phyloP scores from a whole-genome alignment of 2,329 filamentous ascomycete species.

The Xylaria sp. region DNA sequence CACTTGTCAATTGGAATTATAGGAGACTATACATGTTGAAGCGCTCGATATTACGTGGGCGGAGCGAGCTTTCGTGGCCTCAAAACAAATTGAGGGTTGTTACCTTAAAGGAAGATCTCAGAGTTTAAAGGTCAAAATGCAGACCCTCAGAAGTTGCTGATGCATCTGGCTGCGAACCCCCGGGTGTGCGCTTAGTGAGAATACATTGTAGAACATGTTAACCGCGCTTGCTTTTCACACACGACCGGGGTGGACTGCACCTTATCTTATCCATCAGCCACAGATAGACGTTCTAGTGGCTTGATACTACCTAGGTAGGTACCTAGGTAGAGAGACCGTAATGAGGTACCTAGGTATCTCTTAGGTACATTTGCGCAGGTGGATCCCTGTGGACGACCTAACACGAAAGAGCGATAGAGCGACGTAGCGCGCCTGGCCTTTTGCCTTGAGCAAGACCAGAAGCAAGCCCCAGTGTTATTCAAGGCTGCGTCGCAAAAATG shows the following conservation, averaged over 20 bases:
- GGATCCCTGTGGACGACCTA: background rate
- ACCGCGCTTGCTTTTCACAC: background rate
- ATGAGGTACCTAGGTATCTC: too few species aligned
- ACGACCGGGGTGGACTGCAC: background rate
- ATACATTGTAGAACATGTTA: background rate
- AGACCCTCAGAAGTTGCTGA: conserved; percentile 18
- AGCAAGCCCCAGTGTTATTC: conserved; percentile 7
- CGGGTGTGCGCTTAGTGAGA: background rate
- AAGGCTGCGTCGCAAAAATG: conserved; percentile 38
- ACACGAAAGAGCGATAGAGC: background rate
- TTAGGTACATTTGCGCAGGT: background rate
- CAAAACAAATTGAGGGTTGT: background rate
- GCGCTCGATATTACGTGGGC: background rate
- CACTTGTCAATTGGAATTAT: background rate
- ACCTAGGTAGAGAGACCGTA: too few species aligned
- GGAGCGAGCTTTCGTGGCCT: background rate
- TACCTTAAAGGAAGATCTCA: background rate
- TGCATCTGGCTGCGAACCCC: background rate
- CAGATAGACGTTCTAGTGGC: conserved; percentile 1
- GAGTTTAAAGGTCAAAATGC: background rate
- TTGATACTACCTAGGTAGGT: too few species aligned
- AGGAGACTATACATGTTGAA: conserved; percentile 40
- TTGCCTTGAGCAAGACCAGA: conserved; percentile 6
- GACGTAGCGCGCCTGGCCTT: conserved; percentile 16
- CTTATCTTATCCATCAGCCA: conserved; percentile 11